A percentile compares a stretch with the other conserved stretches of the same genome.
These are phyloP conservation scores for Metschnikowia peoriensis DNA, from an alignment of 805 yeast genomes.

Conservation along the genomic window DNA sequence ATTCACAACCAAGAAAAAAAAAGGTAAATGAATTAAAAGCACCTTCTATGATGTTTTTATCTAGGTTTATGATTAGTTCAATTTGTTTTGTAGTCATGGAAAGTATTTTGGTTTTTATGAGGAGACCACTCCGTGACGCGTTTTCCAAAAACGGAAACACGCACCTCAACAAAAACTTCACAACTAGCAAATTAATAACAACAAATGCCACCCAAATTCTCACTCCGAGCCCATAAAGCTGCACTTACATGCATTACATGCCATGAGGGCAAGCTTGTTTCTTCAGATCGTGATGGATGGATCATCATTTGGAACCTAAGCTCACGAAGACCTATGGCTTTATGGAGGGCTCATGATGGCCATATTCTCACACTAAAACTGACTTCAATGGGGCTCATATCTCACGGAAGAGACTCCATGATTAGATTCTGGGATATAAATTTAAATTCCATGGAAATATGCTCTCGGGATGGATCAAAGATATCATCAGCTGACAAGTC, in stretches of 20 bases:
- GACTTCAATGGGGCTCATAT: conserved; percentile 36
- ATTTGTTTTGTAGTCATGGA: no score
- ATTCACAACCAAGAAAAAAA: no score
- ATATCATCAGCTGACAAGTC: neutral
- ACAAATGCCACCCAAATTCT: conserved; percentile 8
- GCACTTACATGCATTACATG: conserved; percentile 15
- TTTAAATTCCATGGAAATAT: neutral
- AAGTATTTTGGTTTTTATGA: no score
- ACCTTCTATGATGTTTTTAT: no score
- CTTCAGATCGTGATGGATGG: conserved; percentile 65
- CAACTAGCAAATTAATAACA: neutral
- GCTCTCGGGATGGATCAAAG: conserved; percentile 6
- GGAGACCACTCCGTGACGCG: neutral
- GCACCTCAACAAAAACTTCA: neutral
- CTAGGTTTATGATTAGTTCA: no score
- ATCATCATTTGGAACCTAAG: conserved; percentile 63
- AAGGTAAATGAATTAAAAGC: no score
- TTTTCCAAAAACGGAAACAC: neutral
- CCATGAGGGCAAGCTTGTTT: conserved; percentile 27
- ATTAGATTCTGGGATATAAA: conserved; percentile 45
- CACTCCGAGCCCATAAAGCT: conserved; percentile 18
- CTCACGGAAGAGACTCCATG: conserved; percentile 68
- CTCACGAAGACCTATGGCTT: conserved; percentile 52
- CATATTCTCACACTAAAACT: conserved; percentile 47
- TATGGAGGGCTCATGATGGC: conserved; percentile 60